Evolutionary conservation across 306 rosid genomes (phyloP), one percentile per base, ranked within the genome.

Genomic region (Clitoria ternatea): DNA sequence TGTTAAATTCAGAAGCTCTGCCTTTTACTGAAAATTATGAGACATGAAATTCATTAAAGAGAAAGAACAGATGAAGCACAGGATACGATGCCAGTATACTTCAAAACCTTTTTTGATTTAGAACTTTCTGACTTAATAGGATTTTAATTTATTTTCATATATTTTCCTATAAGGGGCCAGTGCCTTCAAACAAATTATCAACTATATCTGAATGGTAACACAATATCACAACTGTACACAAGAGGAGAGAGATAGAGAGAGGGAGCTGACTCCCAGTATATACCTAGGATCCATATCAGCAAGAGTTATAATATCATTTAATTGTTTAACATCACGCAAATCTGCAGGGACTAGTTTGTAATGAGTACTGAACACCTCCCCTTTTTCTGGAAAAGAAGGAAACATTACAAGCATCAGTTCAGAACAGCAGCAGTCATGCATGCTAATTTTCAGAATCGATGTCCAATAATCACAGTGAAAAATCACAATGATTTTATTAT

Each of bases 291-390:
- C 96, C 91, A 95, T 80, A 72, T 65, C 79, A 73, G 99, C 89
- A 80, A 85, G 74, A 61, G 88, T 47, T 75, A 91, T 75, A 69
- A 91, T 72, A 69, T 86, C 85, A 44, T 71, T 76, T 80, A 95
- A 86, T 27, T 86, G 73, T 69, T 73, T 76, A 45, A 56, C 57
- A 65, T 91, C 86, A 10, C 97, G 90, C 76, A 95, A 77, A 83
- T 95, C 97, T 66, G 84, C 83, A 53, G 97, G 99, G 26, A 95
- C 90, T 53, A 91, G 84, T 79, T 89, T 95, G 68, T 95, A 95
- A 56, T 87, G 89, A 63, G 87, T 96, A 44, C 97, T 75, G 68
- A 81, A 44, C 69, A 90, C 96, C 85, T 95, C 96, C 72, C 98
- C 99, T 76, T 79, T 90, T 75, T 91, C 99, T 95, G 83, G 85